Percentiles rank a stretch among this genome's conserved stretches.
Conservation (phyloP, 768 basidiomycete species). For the Amanita inopinata region DNA sequence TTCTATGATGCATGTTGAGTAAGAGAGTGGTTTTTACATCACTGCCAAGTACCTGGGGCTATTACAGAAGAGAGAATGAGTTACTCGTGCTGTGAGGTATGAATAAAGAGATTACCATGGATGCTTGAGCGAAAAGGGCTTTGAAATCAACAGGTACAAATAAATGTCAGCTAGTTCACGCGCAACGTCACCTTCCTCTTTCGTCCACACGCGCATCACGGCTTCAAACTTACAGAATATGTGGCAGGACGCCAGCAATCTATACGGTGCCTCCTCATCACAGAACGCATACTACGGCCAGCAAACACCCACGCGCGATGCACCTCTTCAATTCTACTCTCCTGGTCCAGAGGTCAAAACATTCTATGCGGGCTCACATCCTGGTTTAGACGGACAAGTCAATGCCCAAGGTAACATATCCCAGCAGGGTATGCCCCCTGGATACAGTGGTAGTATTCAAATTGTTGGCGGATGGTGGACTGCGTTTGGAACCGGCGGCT, state of each 20-base stretch:
- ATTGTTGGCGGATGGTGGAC: slow-evolving; percentile 82
- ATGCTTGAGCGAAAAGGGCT: slow-evolving; percentile 19
- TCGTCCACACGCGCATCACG: too few relatives aligned
- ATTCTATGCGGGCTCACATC: slow-evolving; percentile 59
- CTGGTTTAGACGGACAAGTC: slow-evolving; percentile 70
- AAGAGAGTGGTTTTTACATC: background rate
- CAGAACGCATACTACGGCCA: slow-evolving; percentile 51
- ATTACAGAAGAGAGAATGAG: slow-evolving; percentile 14
- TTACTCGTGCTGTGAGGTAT: slow-evolving; percentile 3
- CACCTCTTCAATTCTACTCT: slow-evolving; percentile 72
- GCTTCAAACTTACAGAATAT: slow-evolving; percentile 29
- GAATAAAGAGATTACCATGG: slow-evolving; percentile 27
- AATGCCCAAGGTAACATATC: slow-evolving; percentile 43
- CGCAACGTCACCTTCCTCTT: slow-evolving; percentile 14
- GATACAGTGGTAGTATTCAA: slow-evolving; percentile 69
- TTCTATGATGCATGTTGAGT: slow-evolving; percentile 43
- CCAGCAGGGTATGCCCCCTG: slow-evolving; percentile 32
- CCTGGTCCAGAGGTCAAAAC: slow-evolving; percentile 42
- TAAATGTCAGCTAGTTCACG: slow-evolving; percentile 18
- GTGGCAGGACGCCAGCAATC: slow-evolving; percentile 64
- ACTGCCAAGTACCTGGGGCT: slow-evolving; percentile 54
- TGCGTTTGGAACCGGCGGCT: slow-evolving; percentile 90
- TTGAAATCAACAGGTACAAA: slow-evolving; percentile 23
- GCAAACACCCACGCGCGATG: slow-evolving; percentile 30
- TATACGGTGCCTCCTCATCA: slow-evolving; percentile 54